Percentiles rank a stretch among this genome's conserved stretches.
phyloP scores from a whole-genome alignment of 2,329 filamentous ascomycete genomes.

The Ceratocystis albifundus region DNA sequence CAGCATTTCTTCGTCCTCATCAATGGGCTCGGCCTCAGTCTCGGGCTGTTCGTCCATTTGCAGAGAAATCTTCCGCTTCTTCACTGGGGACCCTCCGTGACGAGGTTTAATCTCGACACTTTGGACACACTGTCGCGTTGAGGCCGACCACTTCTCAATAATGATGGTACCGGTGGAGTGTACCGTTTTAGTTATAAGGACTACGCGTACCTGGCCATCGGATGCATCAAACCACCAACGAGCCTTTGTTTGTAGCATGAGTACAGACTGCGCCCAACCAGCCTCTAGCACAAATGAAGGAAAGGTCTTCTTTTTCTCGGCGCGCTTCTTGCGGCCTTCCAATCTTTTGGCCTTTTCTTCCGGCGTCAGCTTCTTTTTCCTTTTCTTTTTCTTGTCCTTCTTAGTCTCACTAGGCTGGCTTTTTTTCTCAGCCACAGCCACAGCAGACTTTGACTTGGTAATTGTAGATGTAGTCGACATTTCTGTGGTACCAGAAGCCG shows the following conservation, averaged over 20 bases:
- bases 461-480: too few relatives aligned
- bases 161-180: conserved; percentile 17
- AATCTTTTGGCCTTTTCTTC: conserved; percentile 12
- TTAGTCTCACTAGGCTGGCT: neutral
- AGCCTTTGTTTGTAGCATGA: conserved; percentile 20
- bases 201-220: conserved; percentile 14
- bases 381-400: neutral
- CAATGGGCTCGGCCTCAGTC: neutral
- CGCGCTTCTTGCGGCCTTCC: conserved; percentile 1
- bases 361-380: conserved; percentile 16
- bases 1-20: conserved; percentile 10
- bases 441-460: neutral
- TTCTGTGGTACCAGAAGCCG: neutral
- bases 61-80: conserved; percentile 11
- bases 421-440: neutral
- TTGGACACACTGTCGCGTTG: conserved; percentile 2
- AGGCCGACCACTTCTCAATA: conserved; percentile 14
- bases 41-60: conserved; percentile 13
- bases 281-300: conserved; percentile 18
- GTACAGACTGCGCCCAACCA: conserved; percentile 15
- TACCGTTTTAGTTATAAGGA: conserved; percentile 15
- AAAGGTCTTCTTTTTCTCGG: conserved; percentile 14
- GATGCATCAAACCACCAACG: conserved; percentile 20
- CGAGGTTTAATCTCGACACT: conserved; percentile 11
- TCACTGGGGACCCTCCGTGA: conserved; percentile 15